Conservation (phyloP, 2,329 filamentous ascomycete genomes). For the Fusarium tjaetaba region DNA sequence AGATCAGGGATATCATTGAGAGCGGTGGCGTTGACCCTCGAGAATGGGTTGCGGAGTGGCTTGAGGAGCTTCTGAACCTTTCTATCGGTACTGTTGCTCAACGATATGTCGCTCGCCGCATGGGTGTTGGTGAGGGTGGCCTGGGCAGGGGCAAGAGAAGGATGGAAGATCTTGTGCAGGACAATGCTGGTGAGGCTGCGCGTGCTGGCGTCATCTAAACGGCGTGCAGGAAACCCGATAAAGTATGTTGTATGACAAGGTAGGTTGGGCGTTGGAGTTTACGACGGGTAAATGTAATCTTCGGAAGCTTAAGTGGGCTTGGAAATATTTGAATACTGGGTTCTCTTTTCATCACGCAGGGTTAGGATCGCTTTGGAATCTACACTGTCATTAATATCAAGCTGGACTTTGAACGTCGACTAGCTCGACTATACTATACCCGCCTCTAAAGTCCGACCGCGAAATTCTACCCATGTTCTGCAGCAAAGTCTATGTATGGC, state of each 20-base stretch:
- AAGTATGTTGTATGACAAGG: constrained; percentile 27
- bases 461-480: background rate
- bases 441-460: background rate
- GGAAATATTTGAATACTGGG: constrained; percentile 30
- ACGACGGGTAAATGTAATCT: constrained; percentile 31
- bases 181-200: constrained; percentile 68
- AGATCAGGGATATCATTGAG: constrained; percentile 87
- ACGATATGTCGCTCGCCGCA: constrained; percentile 90
- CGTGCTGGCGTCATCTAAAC: constrained; percentile 64
- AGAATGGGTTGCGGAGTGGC: constrained; percentile 98
- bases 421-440: background rate
- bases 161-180: constrained; percentile 64
- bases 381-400: constrained; percentile 17
- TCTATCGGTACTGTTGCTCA: constrained; percentile 89
- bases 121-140: constrained; percentile 90
- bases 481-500: constrained; percentile 5
- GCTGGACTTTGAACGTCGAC: background rate
- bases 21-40: constrained; percentile 83
- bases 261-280: constrained; percentile 40
- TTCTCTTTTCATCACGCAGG: constrained; percentile 18
- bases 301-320: constrained; percentile 18
- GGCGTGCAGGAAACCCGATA: background rate
- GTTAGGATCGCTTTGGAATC: constrained; percentile 9
- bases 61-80: constrained; percentile 85
- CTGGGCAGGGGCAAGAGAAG: constrained; percentile 70